Evolutionary conservation across 345 rosid genomes (phyloP).

Genomic region (Brassica carinata): DNA sequence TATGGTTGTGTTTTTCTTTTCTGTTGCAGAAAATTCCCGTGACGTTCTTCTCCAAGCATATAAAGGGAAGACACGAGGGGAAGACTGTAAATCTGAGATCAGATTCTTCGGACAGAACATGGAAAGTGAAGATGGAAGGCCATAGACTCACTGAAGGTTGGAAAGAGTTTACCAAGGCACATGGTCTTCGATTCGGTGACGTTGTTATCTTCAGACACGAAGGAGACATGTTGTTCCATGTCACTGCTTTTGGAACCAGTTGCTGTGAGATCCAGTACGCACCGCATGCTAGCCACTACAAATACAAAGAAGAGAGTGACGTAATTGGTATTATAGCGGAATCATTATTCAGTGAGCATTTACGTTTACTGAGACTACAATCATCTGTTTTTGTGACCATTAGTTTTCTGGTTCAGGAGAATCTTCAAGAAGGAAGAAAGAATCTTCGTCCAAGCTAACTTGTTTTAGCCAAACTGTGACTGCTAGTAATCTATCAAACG

Average conservation of each 20-base stretch:
- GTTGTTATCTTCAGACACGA: not conserved
- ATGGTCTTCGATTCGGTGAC: not conserved
- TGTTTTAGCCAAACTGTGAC: slow-evolving; percentile 11
- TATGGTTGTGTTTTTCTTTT: not conserved
- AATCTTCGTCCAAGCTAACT: not conserved
- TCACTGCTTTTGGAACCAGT: not conserved
- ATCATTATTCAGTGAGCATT: not conserved
- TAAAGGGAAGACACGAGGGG: not conserved
- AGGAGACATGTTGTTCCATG: not conserved
- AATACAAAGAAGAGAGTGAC: not conserved
- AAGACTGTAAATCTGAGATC: not conserved
- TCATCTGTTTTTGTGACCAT: not conserved
- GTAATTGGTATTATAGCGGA: not conserved
- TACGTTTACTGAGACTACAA: not conserved
- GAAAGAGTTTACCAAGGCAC: not conserved
- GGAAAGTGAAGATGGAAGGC: not conserved
- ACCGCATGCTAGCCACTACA: not conserved
- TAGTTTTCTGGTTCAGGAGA: not conserved
- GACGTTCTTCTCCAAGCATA: not conserved
- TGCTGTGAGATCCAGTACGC: not conserved
- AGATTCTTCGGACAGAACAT: not conserved
- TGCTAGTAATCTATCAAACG: not conserved
- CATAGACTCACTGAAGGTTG: not conserved
- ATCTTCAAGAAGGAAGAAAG: not conserved
- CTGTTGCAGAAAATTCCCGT: not conserved